A percentile compares a stretch with the other conserved stretches of the same genome.
Conservation (phyloP, 139 green algal genomes). For the Chlamydomonas schloesseri region DNA sequence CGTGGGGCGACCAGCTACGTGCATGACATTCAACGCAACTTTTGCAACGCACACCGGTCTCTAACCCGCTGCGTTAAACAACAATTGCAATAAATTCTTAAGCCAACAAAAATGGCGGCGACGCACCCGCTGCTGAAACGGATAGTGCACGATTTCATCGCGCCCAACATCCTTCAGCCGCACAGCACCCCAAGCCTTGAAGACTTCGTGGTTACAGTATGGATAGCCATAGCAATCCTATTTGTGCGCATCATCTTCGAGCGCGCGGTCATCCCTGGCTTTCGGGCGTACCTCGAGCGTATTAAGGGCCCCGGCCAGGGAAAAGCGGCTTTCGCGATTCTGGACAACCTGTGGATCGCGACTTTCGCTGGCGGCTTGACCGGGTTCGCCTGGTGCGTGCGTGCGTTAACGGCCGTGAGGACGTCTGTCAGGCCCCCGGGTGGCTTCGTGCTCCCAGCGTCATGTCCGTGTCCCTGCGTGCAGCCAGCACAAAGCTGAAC, state of each 20-base stretch:
- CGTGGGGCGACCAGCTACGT: no score
- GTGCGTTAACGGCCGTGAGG: not conserved
- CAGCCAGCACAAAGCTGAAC: no score
- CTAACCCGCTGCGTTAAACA: no score
- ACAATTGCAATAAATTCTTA: no score
- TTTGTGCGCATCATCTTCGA: not conserved
- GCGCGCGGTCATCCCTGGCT: not conserved
- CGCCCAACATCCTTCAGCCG: not conserved
- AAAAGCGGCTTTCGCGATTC: not conserved
- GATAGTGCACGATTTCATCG: not conserved
- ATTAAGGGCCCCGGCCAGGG: not conserved
- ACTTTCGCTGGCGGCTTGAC: slow-evolving; percentile 12
- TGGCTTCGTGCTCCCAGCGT: no score
- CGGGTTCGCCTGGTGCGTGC: slow-evolving; percentile 33
- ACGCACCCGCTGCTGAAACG: not conserved
- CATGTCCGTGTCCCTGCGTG: no score
- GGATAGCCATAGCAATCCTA: not conserved
- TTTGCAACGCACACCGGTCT: no score
- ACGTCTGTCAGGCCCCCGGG: no score
- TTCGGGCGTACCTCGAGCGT: not conserved
- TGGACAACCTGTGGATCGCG: slow-evolving; percentile 44
- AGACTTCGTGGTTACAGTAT: slow-evolving; percentile 17
- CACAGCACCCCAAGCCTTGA: not conserved
- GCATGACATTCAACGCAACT: no score
- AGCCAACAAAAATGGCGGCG: no score